phyloP scores from a whole-genome alignment of 106 monocot species.

The Phalaenopsis aphrodite region DNA sequence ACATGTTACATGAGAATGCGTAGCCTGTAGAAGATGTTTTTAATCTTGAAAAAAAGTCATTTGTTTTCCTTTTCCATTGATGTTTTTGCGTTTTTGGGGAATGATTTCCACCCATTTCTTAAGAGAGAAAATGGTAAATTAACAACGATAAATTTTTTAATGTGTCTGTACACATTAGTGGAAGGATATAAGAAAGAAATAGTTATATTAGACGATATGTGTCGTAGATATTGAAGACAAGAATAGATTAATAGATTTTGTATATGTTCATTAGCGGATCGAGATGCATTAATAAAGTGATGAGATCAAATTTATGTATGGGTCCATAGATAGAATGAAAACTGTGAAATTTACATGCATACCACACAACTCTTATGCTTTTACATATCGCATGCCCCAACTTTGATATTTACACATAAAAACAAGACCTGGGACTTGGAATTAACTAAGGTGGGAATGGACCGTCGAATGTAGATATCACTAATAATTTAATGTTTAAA shows the following conservation, averaged over 20 bases:
- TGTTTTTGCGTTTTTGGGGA: not conserved
- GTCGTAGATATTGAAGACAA: not conserved
- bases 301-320: not conserved
- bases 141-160: not conserved
- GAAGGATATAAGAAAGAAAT: not conserved
- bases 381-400: too few relatives aligned
- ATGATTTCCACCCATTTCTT: not conserved
- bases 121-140: not conserved
- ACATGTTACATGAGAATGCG: not conserved
- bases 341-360: too few relatives aligned
- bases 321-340: too few relatives aligned
- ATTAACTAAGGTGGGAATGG: too few relatives aligned
- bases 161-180: not conserved
- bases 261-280: not conserved
- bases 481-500: too few relatives aligned
- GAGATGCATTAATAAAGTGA: not conserved
- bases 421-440: too few relatives aligned
- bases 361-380: too few relatives aligned
- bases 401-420: too few relatives aligned
- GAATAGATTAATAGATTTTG: not conserved
- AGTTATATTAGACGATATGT: not conserved
- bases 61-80: not conserved
- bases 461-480: too few relatives aligned
- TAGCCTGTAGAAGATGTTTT: not conserved
- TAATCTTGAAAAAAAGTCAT: not conserved